Evolutionary conservation across 164 flowering plant genomes (phyloP).

Genomic region (Vitis labrusca): DNA sequence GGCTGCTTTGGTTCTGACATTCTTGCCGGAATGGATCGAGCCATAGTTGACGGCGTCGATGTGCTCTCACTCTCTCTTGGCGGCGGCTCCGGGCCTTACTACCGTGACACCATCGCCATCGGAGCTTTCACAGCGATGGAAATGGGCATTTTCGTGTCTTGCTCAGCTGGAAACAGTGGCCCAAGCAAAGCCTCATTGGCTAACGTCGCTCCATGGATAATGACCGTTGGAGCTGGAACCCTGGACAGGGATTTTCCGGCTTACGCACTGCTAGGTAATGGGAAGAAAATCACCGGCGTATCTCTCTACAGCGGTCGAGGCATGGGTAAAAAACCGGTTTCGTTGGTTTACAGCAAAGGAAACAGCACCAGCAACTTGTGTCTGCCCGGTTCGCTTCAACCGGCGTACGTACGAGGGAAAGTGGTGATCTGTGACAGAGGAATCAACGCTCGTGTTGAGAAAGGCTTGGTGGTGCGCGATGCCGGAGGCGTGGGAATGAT

Average conservation of each 20-base stretch:
- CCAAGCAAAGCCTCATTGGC: constrained; percentile 54
- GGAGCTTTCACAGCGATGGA: constrained; percentile 80
- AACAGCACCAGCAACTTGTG: constrained; percentile 47
- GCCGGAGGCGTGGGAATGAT: constrained; percentile 94
- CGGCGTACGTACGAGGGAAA: constrained; percentile 55
- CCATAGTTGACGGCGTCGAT: constrained; percentile 76
- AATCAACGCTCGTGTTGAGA: constrained; percentile 76
- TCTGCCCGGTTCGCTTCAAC: constrained; percentile 67
- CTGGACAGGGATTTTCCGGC: constrained; percentile 91
- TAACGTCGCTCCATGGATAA: constrained; percentile 85
- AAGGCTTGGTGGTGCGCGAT: constrained; percentile 66
- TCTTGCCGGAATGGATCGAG: constrained; percentile 75
- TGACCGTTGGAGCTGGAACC: constrained; percentile 91
- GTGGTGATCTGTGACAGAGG: constrained; percentile 88
- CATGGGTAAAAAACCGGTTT: constrained; percentile 46
- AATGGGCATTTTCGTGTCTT: constrained; percentile 72
- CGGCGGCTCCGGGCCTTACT: constrained; percentile 66
- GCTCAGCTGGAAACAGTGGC: constrained; percentile 90
- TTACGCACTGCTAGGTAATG: constrained; percentile 45
- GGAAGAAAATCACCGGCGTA: constrained; percentile 45
- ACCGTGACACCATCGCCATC: constrained; percentile 66
- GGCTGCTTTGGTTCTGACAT: constrained; percentile 87
- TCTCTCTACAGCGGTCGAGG: constrained; percentile 80
- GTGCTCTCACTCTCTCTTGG: constrained; percentile 85
- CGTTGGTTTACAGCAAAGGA: constrained; percentile 46